phyloP scores from a whole-genome alignment of 805 yeast genomes.

The Huiozyma naganishii region DNA sequence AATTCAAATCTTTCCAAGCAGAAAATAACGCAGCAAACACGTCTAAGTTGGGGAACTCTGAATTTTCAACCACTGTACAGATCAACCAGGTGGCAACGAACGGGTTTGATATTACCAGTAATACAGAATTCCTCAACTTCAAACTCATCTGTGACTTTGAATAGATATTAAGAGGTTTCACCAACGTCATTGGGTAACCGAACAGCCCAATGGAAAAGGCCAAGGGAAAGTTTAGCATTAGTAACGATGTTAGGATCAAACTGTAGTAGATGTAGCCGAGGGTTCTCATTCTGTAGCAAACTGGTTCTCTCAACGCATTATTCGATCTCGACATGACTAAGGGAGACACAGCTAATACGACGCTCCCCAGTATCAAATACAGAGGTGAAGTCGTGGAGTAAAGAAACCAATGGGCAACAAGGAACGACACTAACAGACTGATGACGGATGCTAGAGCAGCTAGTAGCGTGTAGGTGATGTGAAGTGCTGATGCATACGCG shows the following conservation, averaged over 20 bases:
- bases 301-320: conserved; percentile 6
- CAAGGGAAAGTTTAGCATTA: conserved; percentile 77
- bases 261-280: conserved; percentile 52
- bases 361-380: conserved; percentile 10
- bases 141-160: not conserved
- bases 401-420: conserved; percentile 14
- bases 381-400: conserved; percentile 4
- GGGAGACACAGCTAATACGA: conserved; percentile 14
- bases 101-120: conserved; percentile 44
- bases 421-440: conserved; percentile 21
- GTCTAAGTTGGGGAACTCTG: conserved; percentile 24
- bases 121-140: conserved; percentile 22
- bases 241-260: conserved; percentile 55
- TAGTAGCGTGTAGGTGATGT: conserved; percentile 10
- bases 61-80: conserved; percentile 25
- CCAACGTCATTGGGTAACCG: conserved; percentile 66
- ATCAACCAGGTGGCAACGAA: conserved; percentile 29
- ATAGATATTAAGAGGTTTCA: conserved; percentile 19
- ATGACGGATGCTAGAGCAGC: conserved; percentile 22
- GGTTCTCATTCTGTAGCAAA: conserved; percentile 29
- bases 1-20: conserved; percentile 58
- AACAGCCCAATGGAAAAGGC: conserved; percentile 60
- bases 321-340: conserved; percentile 10
- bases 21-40: conserved; percentile 43
- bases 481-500: conserved; percentile 7